These are phyloP conservation scores for Phytopythium aichiense DNA, from an alignment of 352 stramenopile species.

Conservation along the genomic window DNA sequence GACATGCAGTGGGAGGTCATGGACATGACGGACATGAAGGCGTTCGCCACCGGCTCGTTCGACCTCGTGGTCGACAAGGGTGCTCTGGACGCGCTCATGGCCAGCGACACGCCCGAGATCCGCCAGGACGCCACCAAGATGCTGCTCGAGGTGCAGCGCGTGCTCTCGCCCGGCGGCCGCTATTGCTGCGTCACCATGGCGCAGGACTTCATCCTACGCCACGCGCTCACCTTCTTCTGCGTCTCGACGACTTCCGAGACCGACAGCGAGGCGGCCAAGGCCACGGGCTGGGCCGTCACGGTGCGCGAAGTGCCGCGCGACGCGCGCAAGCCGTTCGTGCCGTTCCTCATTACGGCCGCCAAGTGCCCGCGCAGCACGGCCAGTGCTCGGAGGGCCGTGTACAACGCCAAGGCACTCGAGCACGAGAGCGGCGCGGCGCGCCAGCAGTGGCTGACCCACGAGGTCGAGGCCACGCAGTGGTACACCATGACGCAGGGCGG, in stretches of 20 bases:
- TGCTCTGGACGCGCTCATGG: slow-evolving; percentile 72
- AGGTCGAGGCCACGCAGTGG: slow-evolving; percentile 58
- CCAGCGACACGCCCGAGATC: slow-evolving; percentile 38
- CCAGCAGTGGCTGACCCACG: slow-evolving; percentile 48
- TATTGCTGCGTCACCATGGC: slow-evolving; percentile 83
- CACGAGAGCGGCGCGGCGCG: slow-evolving; percentile 17
- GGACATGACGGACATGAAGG: slow-evolving; percentile 72
- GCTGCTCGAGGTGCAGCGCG: slow-evolving; percentile 58
- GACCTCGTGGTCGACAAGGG: slow-evolving; percentile 82
- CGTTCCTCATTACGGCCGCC: slow-evolving; percentile 42
- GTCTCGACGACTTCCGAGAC: neutral
- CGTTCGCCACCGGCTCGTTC: slow-evolving; percentile 39
- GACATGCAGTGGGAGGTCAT: slow-evolving; percentile 64
- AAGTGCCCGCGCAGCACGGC: slow-evolving; percentile 24
- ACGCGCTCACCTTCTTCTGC: slow-evolving; percentile 54
- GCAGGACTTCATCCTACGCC: slow-evolving; percentile 67
- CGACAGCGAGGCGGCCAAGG: slow-evolving; percentile 1
- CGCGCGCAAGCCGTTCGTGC: slow-evolving; percentile 40
- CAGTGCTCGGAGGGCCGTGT: slow-evolving; percentile 23
- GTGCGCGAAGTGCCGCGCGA: slow-evolving; percentile 42
- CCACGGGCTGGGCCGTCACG: slow-evolving; percentile 21
- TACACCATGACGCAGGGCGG: slow-evolving; percentile 50
- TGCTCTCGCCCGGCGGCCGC: slow-evolving; percentile 45
- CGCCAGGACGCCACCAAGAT: slow-evolving; percentile 47
- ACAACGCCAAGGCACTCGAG: slow-evolving; percentile 42